Conservation (phyloP, 2,329 filamentous ascomycete genomes). For the Fusarium sp. region DNA sequence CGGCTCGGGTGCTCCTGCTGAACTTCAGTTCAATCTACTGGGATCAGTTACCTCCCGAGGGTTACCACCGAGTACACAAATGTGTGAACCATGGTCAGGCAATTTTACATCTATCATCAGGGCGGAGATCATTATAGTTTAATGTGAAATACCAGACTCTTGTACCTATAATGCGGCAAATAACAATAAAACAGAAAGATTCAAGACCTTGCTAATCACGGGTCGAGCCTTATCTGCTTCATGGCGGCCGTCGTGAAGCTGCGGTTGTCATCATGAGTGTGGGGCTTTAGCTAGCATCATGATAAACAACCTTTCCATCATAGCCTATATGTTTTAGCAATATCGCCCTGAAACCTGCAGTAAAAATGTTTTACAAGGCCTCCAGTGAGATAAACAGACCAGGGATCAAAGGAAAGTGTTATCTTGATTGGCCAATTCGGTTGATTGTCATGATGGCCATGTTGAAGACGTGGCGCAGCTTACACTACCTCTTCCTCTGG, state of each 20-base stretch:
- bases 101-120: not conserved
- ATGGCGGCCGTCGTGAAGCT: conserved; percentile 31
- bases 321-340: conserved; percentile 6
- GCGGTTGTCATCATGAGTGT: conserved; percentile 20
- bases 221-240: not conserved
- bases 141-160: not conserved
- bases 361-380: not conserved
- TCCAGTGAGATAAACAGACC: conserved; percentile 8
- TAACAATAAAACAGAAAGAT: too few relatives aligned
- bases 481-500: too few relatives aligned
- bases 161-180: not conserved
- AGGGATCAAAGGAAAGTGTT: not conserved
- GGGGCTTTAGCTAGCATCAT: conserved; percentile 14
- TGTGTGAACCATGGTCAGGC: not conserved
- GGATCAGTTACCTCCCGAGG: not conserved
- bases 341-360: conserved; percentile 26
- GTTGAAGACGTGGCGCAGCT: conserved; percentile 1
- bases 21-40: not conserved
- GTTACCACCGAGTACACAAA: not conserved
- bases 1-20: too few relatives aligned
- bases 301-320: not conserved
- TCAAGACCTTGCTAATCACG: not conserved
- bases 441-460: not conserved
- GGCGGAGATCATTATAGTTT: not conserved
- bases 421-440: not conserved